Conservation (phyloP, 768 basidiomycete genomes). For the Lentinus tigrinus region DNA sequence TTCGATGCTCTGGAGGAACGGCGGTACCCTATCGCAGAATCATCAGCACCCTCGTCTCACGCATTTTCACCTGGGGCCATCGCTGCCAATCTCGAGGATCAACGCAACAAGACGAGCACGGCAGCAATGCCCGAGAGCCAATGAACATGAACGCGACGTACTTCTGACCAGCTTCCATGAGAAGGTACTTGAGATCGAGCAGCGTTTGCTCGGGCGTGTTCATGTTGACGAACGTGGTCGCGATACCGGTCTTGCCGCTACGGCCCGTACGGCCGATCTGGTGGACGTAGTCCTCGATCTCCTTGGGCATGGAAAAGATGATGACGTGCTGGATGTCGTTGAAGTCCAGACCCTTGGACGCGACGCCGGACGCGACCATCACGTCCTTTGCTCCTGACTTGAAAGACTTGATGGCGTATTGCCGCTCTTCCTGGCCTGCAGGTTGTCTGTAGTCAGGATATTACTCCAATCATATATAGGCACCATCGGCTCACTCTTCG, state of each 20-base stretch:
- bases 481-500: conserved; percentile 67
- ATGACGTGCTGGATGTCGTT: conserved; percentile 99
- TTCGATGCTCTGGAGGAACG: conserved; percentile 86
- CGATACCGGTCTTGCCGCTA: conserved; percentile 97
- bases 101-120: background rate
- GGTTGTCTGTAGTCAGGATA: background rate
- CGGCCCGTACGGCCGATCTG: conserved; percentile 98
- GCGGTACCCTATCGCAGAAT: conserved; percentile 70
- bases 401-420: conserved; percentile 98
- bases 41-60: conserved; percentile 6
- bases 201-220: conserved; percentile 95
- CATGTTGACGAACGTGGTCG: conserved; percentile 99
- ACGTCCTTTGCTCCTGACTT: conserved; percentile 97
- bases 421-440: conserved; percentile 94
- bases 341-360: conserved; percentile 98
- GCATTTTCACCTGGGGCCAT: background rate
- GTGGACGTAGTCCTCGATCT: conserved; percentile 99
- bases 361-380: conserved; percentile 98
- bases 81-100: background rate
- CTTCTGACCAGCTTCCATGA: conserved; percentile 99
- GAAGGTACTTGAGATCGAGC: conserved; percentile 92
- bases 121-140: background rate
- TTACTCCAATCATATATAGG: background rate
- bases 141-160: conserved; percentile 37
- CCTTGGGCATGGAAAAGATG: conserved; percentile 99